Evolutionary conservation across 2,329 filamentous ascomycete genomes (phyloP), one percentile per base, ranked within the genome.

Genomic region (Xylaria sp.): DNA sequence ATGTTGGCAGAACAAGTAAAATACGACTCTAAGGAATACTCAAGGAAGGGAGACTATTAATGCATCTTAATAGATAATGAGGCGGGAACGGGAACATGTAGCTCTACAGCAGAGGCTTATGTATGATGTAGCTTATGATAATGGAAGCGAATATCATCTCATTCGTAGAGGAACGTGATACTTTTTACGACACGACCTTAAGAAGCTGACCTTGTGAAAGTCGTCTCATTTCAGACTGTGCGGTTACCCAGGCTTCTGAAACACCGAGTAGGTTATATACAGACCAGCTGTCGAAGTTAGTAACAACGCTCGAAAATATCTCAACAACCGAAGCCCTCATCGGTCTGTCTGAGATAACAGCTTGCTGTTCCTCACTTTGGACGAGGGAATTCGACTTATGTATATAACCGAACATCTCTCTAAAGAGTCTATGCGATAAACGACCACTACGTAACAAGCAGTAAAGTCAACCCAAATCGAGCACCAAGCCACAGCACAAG

Each of bases 1-100:
- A 18, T 31, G 13, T n/a, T 54, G 9, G 12, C 13, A 18, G 50
- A 31, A 31, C 13, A 31, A 13, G 25, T 18, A 54, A 13, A n/a
- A 34, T 34, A 54, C 8, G 3, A 54, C 50, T 7, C 23, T 6
- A 4, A 18, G 8, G 3, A 18, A 18, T 31, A 34, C 15, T 9
- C 10, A 54, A 94, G 88, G 91, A 93, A 75, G 85, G 83, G 75
- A 85, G 34, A 73, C n/a, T 72, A 66, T 48, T 72, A n/a, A 64
- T 7, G n/a, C 55, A 15, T 20, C 25, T 37, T 62, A 54, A 46
- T 58, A 20, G n/a, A 44, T 46, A 41, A 18, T 15, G 12, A 52
- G 41, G 37, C 34, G 20, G n/a, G 18, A 48, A 44, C 52, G 18
- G 61, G 46, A 57, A 44, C n/a, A 31, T 23, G 13, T 12, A 46